Evolutionary conservation across 352 stramenopile genomes (phyloP), one percentile per base, ranked within the genome.

Genomic region (Phytophthora podocarpi): DNA sequence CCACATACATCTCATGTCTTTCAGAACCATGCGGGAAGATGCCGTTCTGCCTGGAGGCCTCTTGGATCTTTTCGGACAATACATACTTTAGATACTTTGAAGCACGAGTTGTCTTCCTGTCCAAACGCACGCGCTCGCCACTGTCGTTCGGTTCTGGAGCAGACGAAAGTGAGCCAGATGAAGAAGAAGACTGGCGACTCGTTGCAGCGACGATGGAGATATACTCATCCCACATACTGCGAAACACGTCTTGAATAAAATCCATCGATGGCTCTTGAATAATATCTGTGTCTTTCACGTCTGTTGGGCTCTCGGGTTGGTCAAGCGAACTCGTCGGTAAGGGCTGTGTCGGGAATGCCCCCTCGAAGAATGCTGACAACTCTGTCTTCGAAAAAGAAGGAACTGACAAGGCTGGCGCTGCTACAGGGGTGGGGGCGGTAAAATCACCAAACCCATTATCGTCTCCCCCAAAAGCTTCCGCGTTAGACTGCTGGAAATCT

Each of bases 71-170:
- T 52, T 90, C 82, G 1, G 74, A 84, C 37, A 93, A 26, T 15
- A 89, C 82, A 58, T 89, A 91, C 43, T 90, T 91, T 30, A 90
- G 65, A 65, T 91, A 87, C 52, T 87, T 85, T 0, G 64, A 76
- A n/a, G 64, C 59, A 45, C 50, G 58, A 16, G 46, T 43, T 13
- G 54, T 60, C 21, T 61, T 74, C 31, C 30, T 52, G 26, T 48
- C 30, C 49, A 70, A 53, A 16, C 24, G 45, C 27, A 67, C 43
- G 46, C 34, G 30, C 18, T 67, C 59, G 4, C 13, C 40, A 24
- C 16, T 45, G 0, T 59, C 46, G 15, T 23, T 76, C 2, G 37
- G 20, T 20, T 66, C 54, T 42, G 47, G 5, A 24, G 53, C 27
- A 36, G 64, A 37, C 10, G 51, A 59, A 27, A 52, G 27, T 5